Evolutionary conservation across 176 grass and related monocot genomes (phyloP), one percentile per base, ranked within the genome.

Genomic region (Alloteropsis semialata): DNA sequence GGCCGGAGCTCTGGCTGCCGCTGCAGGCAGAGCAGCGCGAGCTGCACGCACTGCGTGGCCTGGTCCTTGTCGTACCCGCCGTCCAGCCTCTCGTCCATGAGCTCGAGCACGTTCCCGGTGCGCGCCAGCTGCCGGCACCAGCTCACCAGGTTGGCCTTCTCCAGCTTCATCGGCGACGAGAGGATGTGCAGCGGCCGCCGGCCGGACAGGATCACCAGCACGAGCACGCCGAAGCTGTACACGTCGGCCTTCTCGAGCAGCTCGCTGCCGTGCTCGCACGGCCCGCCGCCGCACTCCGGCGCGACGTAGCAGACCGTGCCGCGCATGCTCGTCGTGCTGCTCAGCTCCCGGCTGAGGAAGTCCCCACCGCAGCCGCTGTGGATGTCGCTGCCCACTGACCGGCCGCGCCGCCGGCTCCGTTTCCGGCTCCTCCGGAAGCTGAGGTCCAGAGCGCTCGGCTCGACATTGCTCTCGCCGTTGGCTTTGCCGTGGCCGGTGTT

Each of bases 1-100:
- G 96, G 96, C 27, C 96, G 70, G 82, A 85, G 51, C 66, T 92
- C 96, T 0, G 96, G 93, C 75, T 90, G 81, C 22, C 86, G 84
- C 84, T 98, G 92, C 87, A 98, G 65, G 84, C 96, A 98, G 48
- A 92, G 69, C 57, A 98, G 86, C 61, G 96, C 96, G 79, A 98
- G 72, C 30, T 93, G 90, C 28, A 88, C 85, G 81, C 91, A 96
- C 15, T 93, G 77, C 41, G 38, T 80, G 42, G 93, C 93, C 82
- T 95, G 88, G 33, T 89, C 87, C 63, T 74, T 95, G 67, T 92
- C 81, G 53, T 82, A 98, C 3, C 62, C 86, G 14, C 81, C 78
- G n/a, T 88, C 87, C 53, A 98, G 74, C 29, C 87, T 84, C 34
- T 92, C 91, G 79, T 98, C 93, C 48, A 98, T 76, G 45, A 98